phyloP scores from a whole-genome alignment of 2,329 filamentous ascomycete genomes.

The Penicillium glabrum region DNA sequence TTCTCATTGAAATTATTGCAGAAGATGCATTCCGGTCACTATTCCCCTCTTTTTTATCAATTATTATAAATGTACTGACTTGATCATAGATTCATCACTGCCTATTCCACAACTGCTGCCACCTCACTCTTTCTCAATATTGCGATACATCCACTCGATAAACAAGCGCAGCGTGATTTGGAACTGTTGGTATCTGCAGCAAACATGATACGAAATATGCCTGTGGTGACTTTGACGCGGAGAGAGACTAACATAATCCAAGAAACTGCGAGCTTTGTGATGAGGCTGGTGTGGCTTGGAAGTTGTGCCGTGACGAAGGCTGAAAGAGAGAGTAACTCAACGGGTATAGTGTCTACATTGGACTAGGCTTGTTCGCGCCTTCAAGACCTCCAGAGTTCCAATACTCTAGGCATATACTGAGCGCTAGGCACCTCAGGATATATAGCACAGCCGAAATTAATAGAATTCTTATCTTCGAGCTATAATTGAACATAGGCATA shows the following conservation, averaged over 20 bases:
- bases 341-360: no score
- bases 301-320: constrained; percentile 17
- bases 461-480: no score
- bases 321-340: neutral
- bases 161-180: constrained; percentile 13
- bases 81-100: constrained; percentile 9
- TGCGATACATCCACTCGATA: constrained; percentile 17
- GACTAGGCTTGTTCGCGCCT: no score
- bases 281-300: constrained; percentile 20
- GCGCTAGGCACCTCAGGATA: no score
- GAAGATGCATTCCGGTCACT: constrained; percentile 13
- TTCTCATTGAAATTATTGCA: constrained; percentile 3
- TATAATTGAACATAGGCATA: no score
- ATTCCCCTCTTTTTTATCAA: neutral
- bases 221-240: neutral
- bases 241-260: constrained; percentile 4
- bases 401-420: no score
- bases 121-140: constrained; percentile 20
- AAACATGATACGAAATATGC: constrained; percentile 10
- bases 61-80: neutral
- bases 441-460: no score
- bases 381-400: no score
- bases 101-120: constrained; percentile 11
- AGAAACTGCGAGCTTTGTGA: constrained; percentile 11
- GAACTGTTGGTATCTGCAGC: constrained; percentile 16